These are phyloP conservation scores for Nakazawaea ambrosiae DNA, from an alignment of 805 yeast species.

Conservation along the genomic window DNA sequence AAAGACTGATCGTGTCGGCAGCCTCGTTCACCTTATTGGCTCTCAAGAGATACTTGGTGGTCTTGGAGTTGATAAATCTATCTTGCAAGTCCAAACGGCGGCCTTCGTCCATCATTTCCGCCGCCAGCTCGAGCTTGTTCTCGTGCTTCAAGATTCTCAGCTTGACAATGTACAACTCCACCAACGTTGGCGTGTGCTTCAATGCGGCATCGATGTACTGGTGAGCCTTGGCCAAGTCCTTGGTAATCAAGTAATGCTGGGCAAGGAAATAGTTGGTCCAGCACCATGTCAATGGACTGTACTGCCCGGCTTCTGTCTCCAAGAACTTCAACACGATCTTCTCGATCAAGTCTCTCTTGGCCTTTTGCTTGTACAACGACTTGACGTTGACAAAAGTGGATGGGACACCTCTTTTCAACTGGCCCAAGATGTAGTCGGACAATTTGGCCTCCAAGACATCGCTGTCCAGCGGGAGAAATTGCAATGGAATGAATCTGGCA, in stretches of 20 bases:
- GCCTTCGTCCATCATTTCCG: constrained; percentile 60
- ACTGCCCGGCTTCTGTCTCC: constrained; percentile 3
- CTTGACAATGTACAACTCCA: constrained; percentile 73
- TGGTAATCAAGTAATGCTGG: constrained; percentile 61
- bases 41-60: constrained; percentile 77
- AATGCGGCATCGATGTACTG: constrained; percentile 56
- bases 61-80: constrained; percentile 81
- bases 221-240: constrained; percentile 47
- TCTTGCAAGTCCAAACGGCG: constrained; percentile 80
- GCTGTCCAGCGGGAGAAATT: constrained; percentile 50
- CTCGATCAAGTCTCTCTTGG: constrained; percentile 36
- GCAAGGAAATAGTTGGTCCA: constrained; percentile 79
- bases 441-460: constrained; percentile 41
- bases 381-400: constrained; percentile 83
- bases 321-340: constrained; percentile 44
- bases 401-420: constrained; percentile 78
- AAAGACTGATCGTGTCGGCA: constrained; percentile 62
- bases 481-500: constrained; percentile 70
- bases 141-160: constrained; percentile 74
- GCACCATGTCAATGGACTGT: constrained; percentile 36
- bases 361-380: constrained; percentile 55
- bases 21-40: constrained; percentile 73
- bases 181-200: constrained; percentile 72
- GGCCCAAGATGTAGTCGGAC: constrained; percentile 46
- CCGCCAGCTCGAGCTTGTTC: constrained; percentile 58